phyloP scores from a whole-genome alignment of 2,329 filamentous ascomycete genomes.

The Microcyclospora pomicola region DNA sequence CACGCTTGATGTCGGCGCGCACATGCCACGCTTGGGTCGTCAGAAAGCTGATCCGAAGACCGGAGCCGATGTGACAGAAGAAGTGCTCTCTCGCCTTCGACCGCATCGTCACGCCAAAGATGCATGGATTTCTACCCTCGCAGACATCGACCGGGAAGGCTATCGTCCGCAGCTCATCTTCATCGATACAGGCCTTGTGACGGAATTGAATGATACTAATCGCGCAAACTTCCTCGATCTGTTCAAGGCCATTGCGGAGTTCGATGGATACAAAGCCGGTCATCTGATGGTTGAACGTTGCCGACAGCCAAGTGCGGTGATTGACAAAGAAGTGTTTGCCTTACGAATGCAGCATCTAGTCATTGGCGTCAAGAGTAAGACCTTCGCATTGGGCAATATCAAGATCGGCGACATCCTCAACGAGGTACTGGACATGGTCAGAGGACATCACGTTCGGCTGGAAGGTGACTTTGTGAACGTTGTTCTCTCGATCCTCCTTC shows the following conservation, averaged over 20 bases:
- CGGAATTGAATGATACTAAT: slow-evolving; percentile 77
- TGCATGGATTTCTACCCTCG: slow-evolving; percentile 59
- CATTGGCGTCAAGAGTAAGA: slow-evolving; percentile 75
- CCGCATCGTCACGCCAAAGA: slow-evolving; percentile 53
- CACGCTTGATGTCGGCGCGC: slow-evolving; percentile 45
- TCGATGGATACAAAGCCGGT: slow-evolving; percentile 90
- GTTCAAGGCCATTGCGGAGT: slow-evolving; percentile 90
- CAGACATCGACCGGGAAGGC: slow-evolving; percentile 68
- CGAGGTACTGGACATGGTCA: slow-evolving; percentile 81
- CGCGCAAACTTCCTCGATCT: slow-evolving; percentile 85
- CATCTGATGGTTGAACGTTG: slow-evolving; percentile 93
- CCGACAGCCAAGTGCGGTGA: slow-evolving; percentile 77
- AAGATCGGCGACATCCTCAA: slow-evolving; percentile 93
- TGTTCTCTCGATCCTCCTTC: slow-evolving; percentile 79
- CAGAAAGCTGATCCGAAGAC: slow-evolving; percentile 27
- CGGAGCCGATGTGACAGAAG: slow-evolving; percentile 67
- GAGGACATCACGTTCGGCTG: slow-evolving; percentile 78
- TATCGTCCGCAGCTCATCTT: slow-evolving; percentile 92
- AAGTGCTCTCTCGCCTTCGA: slow-evolving; percentile 65
- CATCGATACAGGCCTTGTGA: slow-evolving; percentile 92
- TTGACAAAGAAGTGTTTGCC: slow-evolving; percentile 81
- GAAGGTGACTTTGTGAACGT: slow-evolving; percentile 99
- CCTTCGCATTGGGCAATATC: slow-evolving; percentile 82
- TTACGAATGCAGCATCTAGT: slow-evolving; percentile 96
- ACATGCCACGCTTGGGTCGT: slow-evolving; percentile 7